Evolutionary conservation across 2,329 filamentous ascomycete species (phyloP).

Genomic region (Diaporthe batatas): DNA sequence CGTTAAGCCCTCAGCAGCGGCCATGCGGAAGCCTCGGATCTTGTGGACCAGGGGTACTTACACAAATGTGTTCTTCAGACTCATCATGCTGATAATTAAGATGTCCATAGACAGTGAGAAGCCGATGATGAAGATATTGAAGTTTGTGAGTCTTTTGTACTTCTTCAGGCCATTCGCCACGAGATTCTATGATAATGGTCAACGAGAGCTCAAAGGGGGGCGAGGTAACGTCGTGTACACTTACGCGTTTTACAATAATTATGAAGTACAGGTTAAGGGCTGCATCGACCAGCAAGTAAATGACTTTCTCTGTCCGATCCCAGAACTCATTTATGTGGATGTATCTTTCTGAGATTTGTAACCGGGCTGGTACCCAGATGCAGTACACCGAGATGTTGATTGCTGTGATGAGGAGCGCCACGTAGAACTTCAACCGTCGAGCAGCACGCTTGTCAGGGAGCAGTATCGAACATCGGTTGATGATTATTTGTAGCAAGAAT

Average conservation of each 20-base stretch:
- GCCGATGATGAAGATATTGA: constrained; percentile 60
- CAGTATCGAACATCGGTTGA: constrained; percentile 64
- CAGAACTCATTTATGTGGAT: constrained; percentile 62
- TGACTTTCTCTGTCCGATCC: constrained; percentile 66
- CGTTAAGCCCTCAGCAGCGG: neutral
- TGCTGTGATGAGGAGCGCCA: constrained; percentile 59
- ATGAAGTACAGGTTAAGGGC: constrained; percentile 64
- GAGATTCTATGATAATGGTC: neutral
- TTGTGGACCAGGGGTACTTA: neutral
- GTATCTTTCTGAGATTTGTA: constrained; percentile 57
- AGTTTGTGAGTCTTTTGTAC: constrained; percentile 58
- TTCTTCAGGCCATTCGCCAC: constrained; percentile 54
- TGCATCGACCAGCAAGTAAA: constrained; percentile 64
- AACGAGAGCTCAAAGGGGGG: neutral
- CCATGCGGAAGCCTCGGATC: neutral
- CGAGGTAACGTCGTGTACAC: neutral
- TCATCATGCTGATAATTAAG: constrained; percentile 58
- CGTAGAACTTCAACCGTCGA: constrained; percentile 41
- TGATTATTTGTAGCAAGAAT: constrained; percentile 52
- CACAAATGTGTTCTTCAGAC: constrained; percentile 58
- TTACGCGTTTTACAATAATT: constrained; percentile 23
- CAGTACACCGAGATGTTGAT: constrained; percentile 66
- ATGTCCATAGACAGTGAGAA: constrained; percentile 60
- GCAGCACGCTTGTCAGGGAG: constrained; percentile 55
- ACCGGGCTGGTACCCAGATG: constrained; percentile 67